Base-by-base conservation (phyloP, 2,329 filamentous ascomycete genomes). In the Penicillium sp. region DNA sequence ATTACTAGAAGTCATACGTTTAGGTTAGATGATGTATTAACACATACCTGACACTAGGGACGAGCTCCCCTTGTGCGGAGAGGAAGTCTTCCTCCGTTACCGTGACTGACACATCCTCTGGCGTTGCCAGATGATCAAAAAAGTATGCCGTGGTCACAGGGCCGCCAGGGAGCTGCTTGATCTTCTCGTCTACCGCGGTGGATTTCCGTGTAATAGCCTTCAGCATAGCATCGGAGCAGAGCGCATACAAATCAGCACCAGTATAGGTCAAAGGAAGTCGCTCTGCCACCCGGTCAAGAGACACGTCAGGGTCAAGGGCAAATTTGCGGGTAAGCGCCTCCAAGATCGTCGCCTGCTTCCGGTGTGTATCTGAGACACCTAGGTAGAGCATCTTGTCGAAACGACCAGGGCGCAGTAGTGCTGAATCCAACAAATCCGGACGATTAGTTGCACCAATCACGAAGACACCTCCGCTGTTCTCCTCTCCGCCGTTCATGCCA, bases 351-450 rank as follows among this genome's bases (percentile, higher is more conserved):
- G 92, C 86, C 79, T 99, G 95, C 81, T 98, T 98, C 19, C 96
- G 91, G 71, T 98, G 94, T 4, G 93, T 97, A 77, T 99, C 95
- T 7, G 92, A 96, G 8, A 99, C 93, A 38, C 95, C 95, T 13
- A 99, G 83, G 73, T 98, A 99, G 33, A 99, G 85, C 93, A 98
- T 96, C 82, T 98, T 98, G 75, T 99, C 95, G 76, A 99, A 98
- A 61, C 94, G 85, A 2, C 94, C 94, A 1, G 94, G 95, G 57
- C 94, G 87, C 48, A 98, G 82, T 60, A 99, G 81, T 4, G 94
- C 95, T 65, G 92, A 92, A 74, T 99, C 94, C 25, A 99, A 84
- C 57, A 98, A 80, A 80, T 99, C 95, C 0, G 95, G 95, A 64
- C 94, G 82, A 79, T 99, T 99, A 5, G 94, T 99, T 3, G 94